Percentiles rank a stretch among this genome's conserved stretches.
These are phyloP conservation scores for Fomitopsis serialis DNA, from an alignment of 768 basidiomycete genomes.

Conservation along the genomic window DNA sequence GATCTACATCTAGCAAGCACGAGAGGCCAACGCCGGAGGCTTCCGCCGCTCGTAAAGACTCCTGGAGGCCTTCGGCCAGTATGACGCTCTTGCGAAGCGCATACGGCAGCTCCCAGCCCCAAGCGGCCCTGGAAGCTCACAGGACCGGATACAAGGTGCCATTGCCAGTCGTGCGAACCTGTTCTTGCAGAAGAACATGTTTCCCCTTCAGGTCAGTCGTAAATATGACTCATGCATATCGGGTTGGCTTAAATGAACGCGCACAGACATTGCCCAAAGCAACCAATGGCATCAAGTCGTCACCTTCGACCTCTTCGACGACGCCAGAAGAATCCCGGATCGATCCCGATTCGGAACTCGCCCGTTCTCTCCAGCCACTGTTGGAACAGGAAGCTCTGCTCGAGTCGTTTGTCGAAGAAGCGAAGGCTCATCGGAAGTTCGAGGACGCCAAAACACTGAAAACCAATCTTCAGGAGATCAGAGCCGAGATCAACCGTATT, in stretches of 20 bases:
- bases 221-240: too few species aligned
- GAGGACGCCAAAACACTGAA: conserved; percentile 90
- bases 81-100: conserved; percentile 83
- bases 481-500: conserved; percentile 75
- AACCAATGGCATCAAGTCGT: conserved; percentile 23
- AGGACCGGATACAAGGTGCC: conserved; percentile 80
- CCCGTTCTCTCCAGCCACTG: conserved; percentile 75
- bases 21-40: conserved; percentile 65
- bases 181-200: conserved; percentile 90
- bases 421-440: conserved; percentile 86
- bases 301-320: conserved; percentile 13
- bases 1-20: conserved; percentile 26
- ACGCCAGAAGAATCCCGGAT: conserved; percentile 25
- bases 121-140: conserved; percentile 59
- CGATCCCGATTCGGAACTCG: conserved; percentile 66
- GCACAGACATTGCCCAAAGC: conserved; percentile 44
- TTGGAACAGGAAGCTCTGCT: conserved; percentile 93
- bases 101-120: conserved; percentile 70
- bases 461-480: conserved; percentile 75
- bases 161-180: conserved; percentile 69
- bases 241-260: too few species aligned
- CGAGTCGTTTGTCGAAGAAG: conserved; percentile 87
- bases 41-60: conserved; percentile 71
- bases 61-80: conserved; percentile 80
- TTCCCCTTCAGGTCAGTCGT: conserved; percentile 63